These are phyloP conservation scores for Chimonanthus praecox DNA, from an alignment of 164 flowering plant genomes.

Conservation along the genomic window DNA sequence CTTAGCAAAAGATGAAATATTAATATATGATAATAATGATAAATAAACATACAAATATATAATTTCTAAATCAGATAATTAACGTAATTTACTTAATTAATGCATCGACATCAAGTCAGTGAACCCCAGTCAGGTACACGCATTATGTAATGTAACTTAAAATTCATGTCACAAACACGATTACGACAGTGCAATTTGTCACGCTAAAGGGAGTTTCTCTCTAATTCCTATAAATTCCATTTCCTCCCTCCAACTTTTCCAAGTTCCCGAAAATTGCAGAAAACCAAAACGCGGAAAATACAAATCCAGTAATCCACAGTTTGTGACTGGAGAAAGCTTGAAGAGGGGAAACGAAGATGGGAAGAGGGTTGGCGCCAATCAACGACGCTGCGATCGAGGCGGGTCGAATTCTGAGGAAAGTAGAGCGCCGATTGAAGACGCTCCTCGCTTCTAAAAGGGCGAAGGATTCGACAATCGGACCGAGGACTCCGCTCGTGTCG, in stretches of 20 bases:
- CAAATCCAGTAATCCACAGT: neutral
- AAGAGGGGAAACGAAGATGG: neutral
- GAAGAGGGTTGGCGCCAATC: neutral
- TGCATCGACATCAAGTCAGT: neutral
- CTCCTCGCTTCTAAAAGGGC: slow-evolving; percentile 21
- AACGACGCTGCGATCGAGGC: slow-evolving; percentile 12
- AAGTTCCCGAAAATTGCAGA: neutral
- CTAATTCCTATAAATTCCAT: no score
- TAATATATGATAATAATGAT: no score
- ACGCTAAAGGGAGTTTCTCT: no score
- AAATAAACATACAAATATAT: no score
- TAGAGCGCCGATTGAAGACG: slow-evolving; percentile 8
- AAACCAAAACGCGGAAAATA: no score
- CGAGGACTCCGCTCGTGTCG: slow-evolving; percentile 17
- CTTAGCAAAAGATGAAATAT: no score
- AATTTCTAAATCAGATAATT: neutral
- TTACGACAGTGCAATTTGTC: no score
- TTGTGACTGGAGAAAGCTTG: neutral
- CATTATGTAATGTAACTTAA: no score
- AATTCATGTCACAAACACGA: no score
- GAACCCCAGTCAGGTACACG: no score
- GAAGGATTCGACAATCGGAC: neutral
- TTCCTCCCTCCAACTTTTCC: neutral
- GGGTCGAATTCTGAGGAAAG: slow-evolving; percentile 29
- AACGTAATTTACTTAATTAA: neutral